Evolutionary conservation across 805 yeast species (phyloP).

Genomic region (Zygotorulaspora florentina): DNA sequence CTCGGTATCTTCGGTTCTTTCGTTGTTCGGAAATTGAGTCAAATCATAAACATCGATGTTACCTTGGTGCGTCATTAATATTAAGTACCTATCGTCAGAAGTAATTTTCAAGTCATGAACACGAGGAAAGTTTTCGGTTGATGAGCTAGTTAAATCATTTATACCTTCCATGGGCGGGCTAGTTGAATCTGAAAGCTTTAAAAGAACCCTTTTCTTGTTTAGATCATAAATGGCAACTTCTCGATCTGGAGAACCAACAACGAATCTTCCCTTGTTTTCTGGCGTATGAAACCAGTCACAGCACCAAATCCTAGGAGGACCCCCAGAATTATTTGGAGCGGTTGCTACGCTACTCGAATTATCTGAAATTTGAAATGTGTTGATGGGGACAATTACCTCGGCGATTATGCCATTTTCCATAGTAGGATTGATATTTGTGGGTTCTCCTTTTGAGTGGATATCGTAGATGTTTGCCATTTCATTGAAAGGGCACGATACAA

Average conservation of each 20-base stretch:
- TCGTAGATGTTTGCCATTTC: conserved; percentile 69
- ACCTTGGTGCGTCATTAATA: conserved; percentile 62
- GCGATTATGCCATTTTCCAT: conserved; percentile 16
- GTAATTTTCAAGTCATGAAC: conserved; percentile 68
- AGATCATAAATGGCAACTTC: conserved; percentile 48
- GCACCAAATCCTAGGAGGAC: conserved; percentile 42
- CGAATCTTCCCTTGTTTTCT: conserved; percentile 41
- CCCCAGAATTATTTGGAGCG: conserved; percentile 9
- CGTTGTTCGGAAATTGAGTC: conserved; percentile 24
- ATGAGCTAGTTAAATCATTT: conserved; percentile 7
- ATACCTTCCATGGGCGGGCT: conserved; percentile 6
- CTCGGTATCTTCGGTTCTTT: conserved; percentile 9
- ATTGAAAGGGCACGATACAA: conserved; percentile 72
- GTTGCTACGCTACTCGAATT: conserved; percentile 3
- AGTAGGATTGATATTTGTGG: conserved; percentile 17
- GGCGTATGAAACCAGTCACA: conserved; percentile 68
- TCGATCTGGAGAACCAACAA: conserved; percentile 76
- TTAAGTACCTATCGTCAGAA: conserved; percentile 55
- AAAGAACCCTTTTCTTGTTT: conserved; percentile 20
- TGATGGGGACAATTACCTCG: conserved; percentile 31
- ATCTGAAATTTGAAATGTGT: conserved; percentile 23
- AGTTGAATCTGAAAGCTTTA: conserved; percentile 30
- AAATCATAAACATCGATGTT: conserved; percentile 59
- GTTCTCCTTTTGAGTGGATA: conserved; percentile 38
- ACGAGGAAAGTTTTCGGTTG: conserved; percentile 38